Percentiles rank a stretch among this genome's conserved stretches.
Conservation (phyloP, 257 asterid species). For the Sherardia arvensis region DNA sequence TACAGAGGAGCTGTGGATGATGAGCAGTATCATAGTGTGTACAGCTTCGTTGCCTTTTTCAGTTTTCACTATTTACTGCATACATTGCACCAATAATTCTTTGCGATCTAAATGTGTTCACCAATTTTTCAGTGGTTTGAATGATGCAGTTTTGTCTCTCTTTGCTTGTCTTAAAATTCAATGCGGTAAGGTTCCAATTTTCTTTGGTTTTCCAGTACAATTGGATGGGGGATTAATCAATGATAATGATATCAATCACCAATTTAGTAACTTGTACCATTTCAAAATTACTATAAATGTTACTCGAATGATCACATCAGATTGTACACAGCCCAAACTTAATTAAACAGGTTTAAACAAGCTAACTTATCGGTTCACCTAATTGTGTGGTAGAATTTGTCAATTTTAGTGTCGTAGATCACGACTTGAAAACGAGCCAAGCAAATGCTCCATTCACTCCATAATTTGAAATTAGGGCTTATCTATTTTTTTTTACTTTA, state of each 20-base stretch:
- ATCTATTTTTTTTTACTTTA: no score
- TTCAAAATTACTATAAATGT: neutral
- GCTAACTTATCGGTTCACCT: neutral
- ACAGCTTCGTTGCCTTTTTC: neutral
- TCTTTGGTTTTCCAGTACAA: neutral
- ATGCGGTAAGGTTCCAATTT: neutral
- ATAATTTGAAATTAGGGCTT: no score
- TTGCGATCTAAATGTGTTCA: neutral
- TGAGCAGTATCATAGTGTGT: conserved; percentile 4
- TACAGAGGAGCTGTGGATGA: neutral
- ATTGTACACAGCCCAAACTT: neutral
- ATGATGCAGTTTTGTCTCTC: conserved; percentile 1
- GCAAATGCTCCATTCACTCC: neutral
- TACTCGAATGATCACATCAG: neutral
- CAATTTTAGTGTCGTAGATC: no score
- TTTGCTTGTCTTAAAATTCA: neutral
- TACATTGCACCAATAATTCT: neutral
- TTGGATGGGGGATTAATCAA: neutral
- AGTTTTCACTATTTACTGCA: conserved; percentile 4
- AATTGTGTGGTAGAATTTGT: neutral
- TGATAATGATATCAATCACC: neutral
- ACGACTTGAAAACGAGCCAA: neutral
- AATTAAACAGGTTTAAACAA: neutral
- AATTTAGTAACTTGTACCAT: neutral
- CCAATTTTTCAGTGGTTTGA: neutral